A percentile compares a stretch with the other conserved stretches of the same genome.
These are phyloP conservation scores for Backusella circina DNA, from an alignment of 192 early-diverging fungal species.

Conservation along the genomic window DNA sequence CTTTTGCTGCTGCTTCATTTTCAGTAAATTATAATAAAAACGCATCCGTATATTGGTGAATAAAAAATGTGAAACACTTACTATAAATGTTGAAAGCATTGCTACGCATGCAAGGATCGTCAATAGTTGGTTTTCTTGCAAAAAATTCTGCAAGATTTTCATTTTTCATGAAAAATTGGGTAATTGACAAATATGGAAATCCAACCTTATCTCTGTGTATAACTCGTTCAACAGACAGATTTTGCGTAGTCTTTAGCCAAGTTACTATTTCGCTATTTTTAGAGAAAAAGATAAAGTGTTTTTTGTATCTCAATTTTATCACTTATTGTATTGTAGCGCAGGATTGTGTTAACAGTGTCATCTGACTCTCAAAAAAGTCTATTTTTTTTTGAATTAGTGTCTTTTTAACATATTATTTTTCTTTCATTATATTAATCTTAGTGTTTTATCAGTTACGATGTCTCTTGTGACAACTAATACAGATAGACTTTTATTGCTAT, in stretches of 20 bases:
- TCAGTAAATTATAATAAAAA: too few relatives aligned
- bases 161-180: neutral
- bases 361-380: neutral
- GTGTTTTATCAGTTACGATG: neutral
- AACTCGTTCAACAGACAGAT: too few relatives aligned
- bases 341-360: neutral
- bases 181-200: neutral
- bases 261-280: too few relatives aligned
- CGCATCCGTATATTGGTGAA: too few relatives aligned
- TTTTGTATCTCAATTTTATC: too few relatives aligned
- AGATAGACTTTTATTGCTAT: slow-evolving; percentile 48
- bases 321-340: neutral
- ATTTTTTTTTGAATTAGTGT: neutral
- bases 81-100: too few relatives aligned
- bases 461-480: neutral
- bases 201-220: neutral
- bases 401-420: neutral
- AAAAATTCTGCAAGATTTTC: neutral
- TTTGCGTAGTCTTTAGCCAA: too few relatives aligned
- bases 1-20: too few relatives aligned
- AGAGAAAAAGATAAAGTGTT: too few relatives aligned
- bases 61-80: too few relatives aligned
- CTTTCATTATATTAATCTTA: neutral
- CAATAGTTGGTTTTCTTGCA: neutral
- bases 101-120: neutral